phyloP scores from a whole-genome alignment of 768 basidiomycete genomes.

The button mushroom (Agaricus bisporus) region DNA sequence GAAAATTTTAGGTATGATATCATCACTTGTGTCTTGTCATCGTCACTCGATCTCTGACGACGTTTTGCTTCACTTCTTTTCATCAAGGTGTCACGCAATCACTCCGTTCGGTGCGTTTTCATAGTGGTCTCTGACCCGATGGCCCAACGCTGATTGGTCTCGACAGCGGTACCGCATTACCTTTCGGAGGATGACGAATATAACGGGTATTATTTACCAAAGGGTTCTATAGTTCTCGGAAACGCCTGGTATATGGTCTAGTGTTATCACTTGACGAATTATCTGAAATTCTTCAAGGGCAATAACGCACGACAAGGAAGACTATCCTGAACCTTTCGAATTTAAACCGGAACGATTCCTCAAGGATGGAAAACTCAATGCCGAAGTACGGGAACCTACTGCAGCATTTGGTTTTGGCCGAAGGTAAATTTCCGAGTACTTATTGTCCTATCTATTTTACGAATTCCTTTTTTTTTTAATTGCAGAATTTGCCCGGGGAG shows the following conservation, averaged over 20 bases:
- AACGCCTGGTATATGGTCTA: slow-evolving; percentile 24
- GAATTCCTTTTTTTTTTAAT: neutral
- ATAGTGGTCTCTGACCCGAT: neutral
- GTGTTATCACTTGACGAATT: neutral
- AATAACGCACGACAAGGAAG: slow-evolving; percentile 26
- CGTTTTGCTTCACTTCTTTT: neutral
- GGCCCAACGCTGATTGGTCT: neutral
- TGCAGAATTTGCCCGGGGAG: slow-evolving; percentile 30
- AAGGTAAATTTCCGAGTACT: slow-evolving; percentile 18
- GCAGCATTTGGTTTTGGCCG: slow-evolving; percentile 35
- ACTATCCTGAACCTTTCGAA: slow-evolving; percentile 26
- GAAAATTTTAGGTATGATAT: slow-evolving; percentile 15
- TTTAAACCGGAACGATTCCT: slow-evolving; percentile 46
- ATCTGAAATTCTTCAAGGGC: slow-evolving; percentile 18
- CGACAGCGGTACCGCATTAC: slow-evolving; percentile 16
- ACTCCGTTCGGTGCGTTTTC: slow-evolving; percentile 14
- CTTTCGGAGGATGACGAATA: slow-evolving; percentile 36
- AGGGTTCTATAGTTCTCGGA: slow-evolving; percentile 29
- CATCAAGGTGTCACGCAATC: slow-evolving; percentile 13
- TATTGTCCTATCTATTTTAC: neutral
- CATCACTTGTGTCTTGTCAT: neutral
- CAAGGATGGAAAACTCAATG: slow-evolving; percentile 28
- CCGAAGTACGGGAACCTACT: slow-evolving; percentile 27
- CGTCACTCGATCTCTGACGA: neutral
- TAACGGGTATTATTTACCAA: slow-evolving; percentile 38